phyloP scores from a whole-genome alignment of 1,139 yeast species.

The Yamadazyma conglobata region DNA sequence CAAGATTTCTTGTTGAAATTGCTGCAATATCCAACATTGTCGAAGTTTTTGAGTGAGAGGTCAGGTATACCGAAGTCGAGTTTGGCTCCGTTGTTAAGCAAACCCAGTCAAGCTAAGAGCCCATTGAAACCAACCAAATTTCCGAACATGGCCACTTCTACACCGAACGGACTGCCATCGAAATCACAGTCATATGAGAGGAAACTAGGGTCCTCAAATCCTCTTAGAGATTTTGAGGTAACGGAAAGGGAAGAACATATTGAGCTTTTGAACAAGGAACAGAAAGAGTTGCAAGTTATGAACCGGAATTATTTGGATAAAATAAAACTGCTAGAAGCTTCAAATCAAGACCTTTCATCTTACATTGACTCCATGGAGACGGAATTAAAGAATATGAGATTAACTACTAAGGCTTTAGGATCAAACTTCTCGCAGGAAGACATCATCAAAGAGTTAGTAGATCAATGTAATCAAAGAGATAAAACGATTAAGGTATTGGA shows the following conservation, averaged over 20 bases:
- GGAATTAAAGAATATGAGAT: slow-evolving; percentile 8
- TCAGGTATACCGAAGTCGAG: slow-evolving; percentile 17
- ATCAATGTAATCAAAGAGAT: slow-evolving; percentile 20
- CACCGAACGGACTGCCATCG: no score
- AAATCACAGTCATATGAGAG: no score
- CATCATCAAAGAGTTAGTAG: slow-evolving; percentile 12
- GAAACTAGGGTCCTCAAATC: no score
- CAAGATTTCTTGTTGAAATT: slow-evolving; percentile 27
- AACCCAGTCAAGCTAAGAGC: slow-evolving; percentile 4
- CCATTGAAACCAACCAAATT: slow-evolving; percentile 4
- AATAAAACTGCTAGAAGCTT: slow-evolving; percentile 19
- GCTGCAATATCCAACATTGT: slow-evolving; percentile 22
- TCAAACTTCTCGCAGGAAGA: slow-evolving; percentile 1
- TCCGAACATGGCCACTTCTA: slow-evolving; percentile 2
- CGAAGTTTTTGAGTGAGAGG: slow-evolving; percentile 24
- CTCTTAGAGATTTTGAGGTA: no score
- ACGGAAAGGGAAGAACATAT: slow-evolving; percentile 16
- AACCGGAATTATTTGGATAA: slow-evolving; percentile 10
- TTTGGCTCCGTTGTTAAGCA: slow-evolving; percentile 8
- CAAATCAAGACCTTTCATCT: slow-evolving; percentile 17
- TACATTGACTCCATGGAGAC: slow-evolving; percentile 21
- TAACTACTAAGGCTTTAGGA: neutral
- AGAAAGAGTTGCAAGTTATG: slow-evolving; percentile 9
- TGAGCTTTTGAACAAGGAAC: slow-evolving; percentile 12
- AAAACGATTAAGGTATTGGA: slow-evolving; percentile 20